Evolutionary conservation across 176 grass and related monocot genomes (phyloP).

Genomic region (Otatea glauca): DNA sequence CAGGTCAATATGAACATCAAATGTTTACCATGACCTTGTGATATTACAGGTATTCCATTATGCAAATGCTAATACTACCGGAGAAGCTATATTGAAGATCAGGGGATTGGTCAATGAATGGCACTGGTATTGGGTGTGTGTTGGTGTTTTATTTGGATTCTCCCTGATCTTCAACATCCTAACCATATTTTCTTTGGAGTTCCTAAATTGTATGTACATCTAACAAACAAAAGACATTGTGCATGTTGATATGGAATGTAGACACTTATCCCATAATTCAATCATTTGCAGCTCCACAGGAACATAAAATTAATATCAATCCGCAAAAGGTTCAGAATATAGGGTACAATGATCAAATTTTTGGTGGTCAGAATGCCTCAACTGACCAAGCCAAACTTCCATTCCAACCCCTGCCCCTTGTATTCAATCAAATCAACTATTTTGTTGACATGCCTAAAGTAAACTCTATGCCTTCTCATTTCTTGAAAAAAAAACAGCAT

Average conservation of each 20-base stretch:
- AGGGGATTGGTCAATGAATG: slow-evolving; percentile 61
- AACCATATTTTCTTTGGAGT: slow-evolving; percentile 58
- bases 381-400: slow-evolving; percentile 46
- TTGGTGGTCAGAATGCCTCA: slow-evolving; percentile 15
- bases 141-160: slow-evolving; percentile 59
- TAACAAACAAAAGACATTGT: no score
- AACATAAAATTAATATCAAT: slow-evolving; percentile 39
- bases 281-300: slow-evolving; percentile 56
- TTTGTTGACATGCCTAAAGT: slow-evolving; percentile 78
- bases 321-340: no score
- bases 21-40: not conserved
- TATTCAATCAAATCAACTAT: slow-evolving; percentile 79
- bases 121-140: slow-evolving; percentile 80
- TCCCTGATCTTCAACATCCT: slow-evolving; percentile 70
- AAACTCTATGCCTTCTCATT: no score
- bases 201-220: slow-evolving; percentile 61
- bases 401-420: slow-evolving; percentile 69
- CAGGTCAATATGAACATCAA: no score
- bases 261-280: slow-evolving; percentile 24
- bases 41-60: slow-evolving; percentile 57
- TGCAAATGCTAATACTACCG: slow-evolving; percentile 53
- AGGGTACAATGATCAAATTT: slow-evolving; percentile 4
- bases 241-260: no score
- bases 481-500: no score
- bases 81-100: slow-evolving; percentile 65